Base-by-base conservation (phyloP, 768 basidiomycete genomes). In the Termitomyces sp. region DNA sequence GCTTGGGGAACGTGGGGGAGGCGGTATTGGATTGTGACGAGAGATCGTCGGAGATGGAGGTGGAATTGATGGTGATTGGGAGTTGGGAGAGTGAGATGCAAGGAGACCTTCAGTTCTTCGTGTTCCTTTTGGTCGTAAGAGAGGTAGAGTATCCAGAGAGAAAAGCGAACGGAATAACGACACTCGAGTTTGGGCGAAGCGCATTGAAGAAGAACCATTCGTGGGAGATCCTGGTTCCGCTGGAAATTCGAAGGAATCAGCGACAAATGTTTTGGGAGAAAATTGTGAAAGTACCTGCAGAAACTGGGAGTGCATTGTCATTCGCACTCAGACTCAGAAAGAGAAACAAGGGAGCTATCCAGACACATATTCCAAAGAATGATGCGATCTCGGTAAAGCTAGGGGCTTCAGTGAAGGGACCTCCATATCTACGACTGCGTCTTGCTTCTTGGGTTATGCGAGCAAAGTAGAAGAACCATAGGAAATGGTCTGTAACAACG, bases 391-490 rank as follows among this genome's bases (percentile, higher is more conserved):
- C 91, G 20, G 82, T 79, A 67, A 93, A 92, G 7, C 80, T 77
- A 9, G 79, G 82, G 1, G 70, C 67, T 24, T 71, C 68, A 9
- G 75, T 66, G 20, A 73, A 68, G 33, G 70, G 66, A 16, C 73
- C 76, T 53, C 83, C 78, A 69, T 86, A 85, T 33, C 77, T 74
- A 42, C 80, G 78, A 38, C 74, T 71, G 38, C 84, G 84, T 60
- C 86, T 78, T 16, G 88, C 84, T 39, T 89, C 84, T 59, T 85
- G 86, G 11, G 88, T 84, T 9, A 89, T 67, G 33, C 77, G 83
- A 46, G 95, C 86, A 73, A 98, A 98, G 76, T 98, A 84, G 77
- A 92, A 94, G 80, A 99, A 99, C 93, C 96, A 98, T 44, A 93
- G 73, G 71, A 98, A 98, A 74, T 98, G 97, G 76, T 98, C 94